Base-by-base conservation (phyloP, 2,329 filamentous ascomycete genomes). In the Purpureocillium lavendulum region DNA sequence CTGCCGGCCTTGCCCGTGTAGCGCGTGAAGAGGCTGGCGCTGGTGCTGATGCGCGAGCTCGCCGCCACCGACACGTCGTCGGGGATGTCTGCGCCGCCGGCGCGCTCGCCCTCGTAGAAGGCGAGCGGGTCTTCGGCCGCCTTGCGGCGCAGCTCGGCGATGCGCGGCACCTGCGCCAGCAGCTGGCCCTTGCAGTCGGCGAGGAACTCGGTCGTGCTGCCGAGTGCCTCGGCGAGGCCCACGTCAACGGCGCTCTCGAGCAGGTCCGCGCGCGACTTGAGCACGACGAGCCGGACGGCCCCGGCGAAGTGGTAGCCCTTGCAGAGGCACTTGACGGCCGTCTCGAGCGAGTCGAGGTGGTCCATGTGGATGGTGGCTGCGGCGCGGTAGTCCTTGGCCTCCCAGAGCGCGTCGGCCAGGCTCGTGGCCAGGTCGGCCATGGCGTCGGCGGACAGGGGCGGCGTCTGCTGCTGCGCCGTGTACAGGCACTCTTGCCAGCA, bases 31-130 rank as follows among this genome's bases (percentile, higher is more conserved):
- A 98, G 75, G 21, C 84, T 89, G n/a, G 84, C 84, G 33, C 80
- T 77, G 0, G 90, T 96, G 44, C 80, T 85, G 15, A 87, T 70
- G 38, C 89, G 78, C 4, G 88, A 95, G 38, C 67, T 74, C 0
- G 89, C 84, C 0, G 92, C 92, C 2, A 98, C 71, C 2, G 87
- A 95, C 36, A 98, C 74, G 61, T 98, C 89, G 57, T 98, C 92
- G 0, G 90, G 92, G 1, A 94, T 73, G 49, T 94, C 86, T 4
- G 63, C 69, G 40, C 75, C 80, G 6, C 69, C 69, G 4, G 67
- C 66, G 5, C 77, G 69, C 50, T 88, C 84, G 39, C 87, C 87
- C 49, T 92, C 87, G 61, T 87, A 94, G 65, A 94, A 96, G 3
- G 83, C 82, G 26, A 96, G 69, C 0, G 92, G 92, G 52, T 98